A percentile compares a stretch with the other conserved stretches of the same genome.
Conservation (phyloP, 192 early-diverging fungal genomes). For the Irineochytrium annulatum region DNA sequence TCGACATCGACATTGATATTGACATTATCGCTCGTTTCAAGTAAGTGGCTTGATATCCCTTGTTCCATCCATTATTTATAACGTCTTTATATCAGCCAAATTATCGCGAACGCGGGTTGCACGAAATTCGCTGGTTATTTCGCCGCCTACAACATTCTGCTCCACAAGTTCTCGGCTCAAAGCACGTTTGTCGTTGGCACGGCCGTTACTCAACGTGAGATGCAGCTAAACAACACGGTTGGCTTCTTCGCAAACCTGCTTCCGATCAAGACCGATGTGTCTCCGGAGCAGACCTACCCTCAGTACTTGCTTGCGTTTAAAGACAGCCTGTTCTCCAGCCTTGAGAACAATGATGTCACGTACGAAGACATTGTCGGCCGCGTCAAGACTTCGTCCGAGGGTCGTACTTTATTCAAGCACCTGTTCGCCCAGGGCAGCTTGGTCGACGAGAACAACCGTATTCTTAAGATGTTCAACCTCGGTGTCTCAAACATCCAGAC, state of each 20-base stretch:
- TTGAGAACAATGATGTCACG: conserved; percentile 8
- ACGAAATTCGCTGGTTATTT: neutral
- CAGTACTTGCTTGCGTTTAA: neutral
- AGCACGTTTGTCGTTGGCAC: neutral
- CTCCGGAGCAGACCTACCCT: neutral
- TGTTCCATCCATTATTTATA: no score
- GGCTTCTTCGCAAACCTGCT: conserved; percentile 5
- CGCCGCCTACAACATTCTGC: neutral
- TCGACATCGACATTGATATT: neutral
- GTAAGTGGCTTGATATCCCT: no score
- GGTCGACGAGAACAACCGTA: neutral
- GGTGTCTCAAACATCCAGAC: no score
- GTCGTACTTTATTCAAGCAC: neutral
- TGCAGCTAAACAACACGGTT: neutral
- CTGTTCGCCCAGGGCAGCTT: conserved; percentile 1
- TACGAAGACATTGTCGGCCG: conserved; percentile 5
- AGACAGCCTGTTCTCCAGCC: neutral
- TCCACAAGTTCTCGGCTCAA: neutral
- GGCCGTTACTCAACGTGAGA: neutral
- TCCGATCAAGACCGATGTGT: neutral
- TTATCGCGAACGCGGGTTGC: neutral
- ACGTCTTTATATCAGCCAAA: no score
- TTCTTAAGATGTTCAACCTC: no score
- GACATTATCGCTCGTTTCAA: no score
- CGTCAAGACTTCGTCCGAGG: neutral